Evolutionary conservation across 345 rosid genomes (phyloP).

Genomic region (Corymbia maculata): DNA sequence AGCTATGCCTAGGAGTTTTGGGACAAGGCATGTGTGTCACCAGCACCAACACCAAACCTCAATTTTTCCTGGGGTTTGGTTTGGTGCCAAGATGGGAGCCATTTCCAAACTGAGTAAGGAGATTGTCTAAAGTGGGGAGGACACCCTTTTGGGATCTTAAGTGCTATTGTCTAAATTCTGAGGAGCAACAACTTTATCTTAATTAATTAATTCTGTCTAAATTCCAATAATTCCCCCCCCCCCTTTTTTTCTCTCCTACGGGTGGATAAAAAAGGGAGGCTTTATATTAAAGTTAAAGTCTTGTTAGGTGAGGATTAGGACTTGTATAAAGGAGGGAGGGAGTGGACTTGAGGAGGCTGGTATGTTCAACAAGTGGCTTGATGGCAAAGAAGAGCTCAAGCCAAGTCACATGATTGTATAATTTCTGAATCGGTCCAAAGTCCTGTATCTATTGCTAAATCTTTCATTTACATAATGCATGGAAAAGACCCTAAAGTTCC

Average conservation of each 20-base stretch:
- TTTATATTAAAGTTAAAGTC: slow-evolving; percentile 11
- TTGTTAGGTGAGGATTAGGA: slow-evolving; percentile 14
- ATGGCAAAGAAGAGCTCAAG: neutral
- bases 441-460: neutral
- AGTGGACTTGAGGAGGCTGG: neutral
- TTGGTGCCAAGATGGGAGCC: neutral
- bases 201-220: neutral
- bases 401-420: neutral
- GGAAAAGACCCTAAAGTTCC: neutral
- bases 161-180: neutral
- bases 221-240: neutral
- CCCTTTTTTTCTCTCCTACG: neutral
- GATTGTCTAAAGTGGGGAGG: neutral
- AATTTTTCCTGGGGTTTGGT: neutral
- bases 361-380: slow-evolving; percentile 6
- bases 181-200: slow-evolving; percentile 1
- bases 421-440: neutral
- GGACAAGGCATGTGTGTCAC: neutral
- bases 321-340: neutral
- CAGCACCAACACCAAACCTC: neutral
- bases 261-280: neutral
- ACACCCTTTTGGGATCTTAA: neutral
- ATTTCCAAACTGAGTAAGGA: slow-evolving; percentile 2
- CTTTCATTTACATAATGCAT: neutral
- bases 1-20: neutral